Percentiles rank a stretch among this genome's conserved stretches.
Evolutionary conservation across 2,329 filamentous ascomycete species (phyloP).

Genomic region (Colletotrichum orbiculare): DNA sequence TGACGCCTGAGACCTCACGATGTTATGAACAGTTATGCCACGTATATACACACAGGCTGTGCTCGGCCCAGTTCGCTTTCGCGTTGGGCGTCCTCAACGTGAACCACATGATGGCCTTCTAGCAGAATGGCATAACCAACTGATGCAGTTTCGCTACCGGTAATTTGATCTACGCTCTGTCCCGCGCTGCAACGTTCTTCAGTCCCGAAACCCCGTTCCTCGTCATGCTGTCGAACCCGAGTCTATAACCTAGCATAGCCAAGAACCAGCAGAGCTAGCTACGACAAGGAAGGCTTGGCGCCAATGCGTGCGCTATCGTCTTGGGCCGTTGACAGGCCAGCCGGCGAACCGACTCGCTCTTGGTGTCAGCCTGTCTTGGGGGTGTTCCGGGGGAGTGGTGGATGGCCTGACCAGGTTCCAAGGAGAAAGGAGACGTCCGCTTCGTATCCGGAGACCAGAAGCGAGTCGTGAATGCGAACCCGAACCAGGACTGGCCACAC

Average conservation of each 20-base stretch:
- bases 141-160: slow-evolving; percentile 17
- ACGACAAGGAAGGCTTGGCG: background rate
- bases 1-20: slow-evolving; percentile 4
- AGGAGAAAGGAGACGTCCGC: background rate
- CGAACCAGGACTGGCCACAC: slow-evolving; percentile 16
- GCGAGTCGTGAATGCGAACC: slow-evolving; percentile 27
- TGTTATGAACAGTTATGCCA: too few relatives aligned
- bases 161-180: slow-evolving; percentile 13
- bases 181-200: slow-evolving; percentile 3
- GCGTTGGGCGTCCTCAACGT: background rate
- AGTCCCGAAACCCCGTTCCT: slow-evolving; percentile 4
- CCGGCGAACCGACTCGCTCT: slow-evolving; percentile 2
- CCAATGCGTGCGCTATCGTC: background rate
- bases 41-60: background rate
- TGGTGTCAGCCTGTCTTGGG: slow-evolving; percentile 5
- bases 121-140: too few relatives aligned
- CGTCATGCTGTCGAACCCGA: too few relatives aligned
- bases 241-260: too few relatives aligned
- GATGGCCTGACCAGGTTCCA: background rate
- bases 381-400: background rate
- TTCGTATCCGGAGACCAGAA: slow-evolving; percentile 14
- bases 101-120: too few relatives aligned
- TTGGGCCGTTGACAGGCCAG: background rate
- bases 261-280: too few relatives aligned
- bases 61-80: background rate